Evolutionary conservation across 2,329 filamentous ascomycete genomes (phyloP), one percentile per base, ranked within the genome.

Genomic region (Ilyonectria robusta): DNA sequence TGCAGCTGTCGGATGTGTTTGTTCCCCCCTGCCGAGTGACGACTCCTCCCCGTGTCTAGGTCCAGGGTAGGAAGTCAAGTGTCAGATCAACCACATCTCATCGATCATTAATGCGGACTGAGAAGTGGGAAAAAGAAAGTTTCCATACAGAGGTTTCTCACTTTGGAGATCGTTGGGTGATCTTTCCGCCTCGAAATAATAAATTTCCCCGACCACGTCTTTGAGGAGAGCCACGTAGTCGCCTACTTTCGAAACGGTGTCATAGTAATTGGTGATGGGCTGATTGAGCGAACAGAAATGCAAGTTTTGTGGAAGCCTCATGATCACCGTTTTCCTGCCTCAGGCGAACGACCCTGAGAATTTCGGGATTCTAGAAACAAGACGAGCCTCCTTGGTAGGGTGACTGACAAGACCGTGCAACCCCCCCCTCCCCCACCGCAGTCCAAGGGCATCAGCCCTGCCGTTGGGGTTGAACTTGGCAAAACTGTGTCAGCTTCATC

Each of bases 401-500:
- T 6, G 56, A 33, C n/a, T 46, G 37, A 29, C 44, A 15, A 47
- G 26, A 23, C 47, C 44, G 57, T 51, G 44, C 50, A 50, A 50
- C 48, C 31, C 56, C 31, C 35, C 37, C 48, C 15, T 26, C 26
- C 26, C 26, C 26, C 26, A 26, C 26, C 6, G 42, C 56, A 37
- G 42, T 40, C 46, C 56, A 33, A 50, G 47, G 29, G 46, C 54
- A 66, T 61, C 58, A 61, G 58, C 37, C 46, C 44, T 58, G 63
- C 44, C 17, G n/a, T 50, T 51, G 33, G 37, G 50, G 51, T 26
- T 48, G n/a, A 56, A 58, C 50, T 21, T n/a, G n/a, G 6, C 50
- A 53, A 54, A 57, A 50, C 51, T 56, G 57, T 61, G 60, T 65
- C 58, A 58, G 61, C 47, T 61, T 46, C 37, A 62, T 61, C 51